Conservation (phyloP, 2,329 filamentous ascomycete genomes). For the Arthroderma sp. region DNA sequence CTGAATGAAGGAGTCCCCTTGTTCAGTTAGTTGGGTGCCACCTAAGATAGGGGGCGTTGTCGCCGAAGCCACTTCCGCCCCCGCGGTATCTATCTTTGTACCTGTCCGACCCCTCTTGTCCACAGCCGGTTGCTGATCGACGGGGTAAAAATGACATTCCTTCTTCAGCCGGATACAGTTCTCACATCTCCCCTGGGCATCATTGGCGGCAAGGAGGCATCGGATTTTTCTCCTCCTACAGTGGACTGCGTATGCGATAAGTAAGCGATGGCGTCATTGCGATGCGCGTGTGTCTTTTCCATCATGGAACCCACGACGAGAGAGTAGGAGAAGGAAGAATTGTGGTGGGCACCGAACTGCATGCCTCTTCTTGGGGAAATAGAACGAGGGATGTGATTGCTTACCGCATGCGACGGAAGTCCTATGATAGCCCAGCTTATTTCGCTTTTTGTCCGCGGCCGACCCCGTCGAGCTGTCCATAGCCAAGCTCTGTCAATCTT, state of each 20-base stretch:
- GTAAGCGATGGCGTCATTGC: background rate
- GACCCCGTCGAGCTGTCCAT: constrained; percentile 24
- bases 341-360: constrained; percentile 3
- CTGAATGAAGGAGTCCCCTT: constrained; percentile 24
- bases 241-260: constrained; percentile 48
- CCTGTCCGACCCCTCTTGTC: constrained; percentile 34
- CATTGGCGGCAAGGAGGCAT: constrained; percentile 64
- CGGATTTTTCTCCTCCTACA: constrained; percentile 88
- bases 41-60: constrained; percentile 35
- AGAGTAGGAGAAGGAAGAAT: background rate
- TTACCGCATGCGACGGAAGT: constrained; percentile 92
- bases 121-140: constrained; percentile 57
- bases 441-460: constrained; percentile 55
- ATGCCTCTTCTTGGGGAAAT: background rate
- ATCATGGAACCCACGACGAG: too few species aligned
- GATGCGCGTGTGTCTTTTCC: background rate
- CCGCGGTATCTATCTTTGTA: constrained; percentile 32
- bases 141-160: constrained; percentile 82
- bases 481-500: constrained; percentile 19
- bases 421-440: constrained; percentile 89
- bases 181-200: constrained; percentile 63
- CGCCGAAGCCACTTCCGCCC: constrained; percentile 34
- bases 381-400: constrained; percentile 26
- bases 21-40: constrained; percentile 18
- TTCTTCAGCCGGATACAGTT: constrained; percentile 93